These are phyloP conservation scores for Zymoseptoria ardabiliae DNA, from an alignment of 2,329 filamentous ascomycete genomes.

Conservation along the genomic window DNA sequence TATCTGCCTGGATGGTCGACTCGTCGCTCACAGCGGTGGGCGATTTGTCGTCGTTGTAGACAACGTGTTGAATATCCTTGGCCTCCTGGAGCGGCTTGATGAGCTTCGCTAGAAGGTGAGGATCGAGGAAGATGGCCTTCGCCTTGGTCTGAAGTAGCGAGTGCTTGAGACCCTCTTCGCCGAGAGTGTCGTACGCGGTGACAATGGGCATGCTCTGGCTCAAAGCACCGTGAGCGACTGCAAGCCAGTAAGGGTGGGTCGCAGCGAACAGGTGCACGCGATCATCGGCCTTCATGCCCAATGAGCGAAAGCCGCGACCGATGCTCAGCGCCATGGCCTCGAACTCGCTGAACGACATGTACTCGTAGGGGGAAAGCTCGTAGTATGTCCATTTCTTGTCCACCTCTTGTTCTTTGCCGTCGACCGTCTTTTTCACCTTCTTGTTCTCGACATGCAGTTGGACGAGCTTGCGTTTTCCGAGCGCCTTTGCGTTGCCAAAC, in stretches of 20 bases:
- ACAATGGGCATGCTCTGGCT: constrained; percentile 89
- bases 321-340: constrained; percentile 61
- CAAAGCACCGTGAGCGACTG: constrained; percentile 58
- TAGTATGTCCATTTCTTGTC: constrained; percentile 91
- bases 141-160: constrained; percentile 75
- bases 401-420: constrained; percentile 69
- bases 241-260: constrained; percentile 80
- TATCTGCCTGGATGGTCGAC: constrained; percentile 45
- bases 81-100: constrained; percentile 49
- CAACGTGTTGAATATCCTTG: constrained; percentile 49
- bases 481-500: constrained; percentile 45
- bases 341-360: constrained; percentile 73
- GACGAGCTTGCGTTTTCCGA: constrained; percentile 65
- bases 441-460: constrained; percentile 76
- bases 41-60: constrained; percentile 49
- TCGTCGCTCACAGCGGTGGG: constrained; percentile 24
- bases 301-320: constrained; percentile 64
- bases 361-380: constrained; percentile 71
- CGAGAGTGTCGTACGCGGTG: constrained; percentile 90
- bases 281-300: constrained; percentile 61
- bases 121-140: constrained; percentile 79
- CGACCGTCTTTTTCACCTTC: constrained; percentile 81
- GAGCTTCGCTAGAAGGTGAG: constrained; percentile 56
- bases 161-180: constrained; percentile 75
- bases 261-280: constrained; percentile 75